Evolutionary conservation across 257 asterid genomes (phyloP), one percentile per base, ranked within the genome.

Genomic region (Verbascum thapsus): DNA sequence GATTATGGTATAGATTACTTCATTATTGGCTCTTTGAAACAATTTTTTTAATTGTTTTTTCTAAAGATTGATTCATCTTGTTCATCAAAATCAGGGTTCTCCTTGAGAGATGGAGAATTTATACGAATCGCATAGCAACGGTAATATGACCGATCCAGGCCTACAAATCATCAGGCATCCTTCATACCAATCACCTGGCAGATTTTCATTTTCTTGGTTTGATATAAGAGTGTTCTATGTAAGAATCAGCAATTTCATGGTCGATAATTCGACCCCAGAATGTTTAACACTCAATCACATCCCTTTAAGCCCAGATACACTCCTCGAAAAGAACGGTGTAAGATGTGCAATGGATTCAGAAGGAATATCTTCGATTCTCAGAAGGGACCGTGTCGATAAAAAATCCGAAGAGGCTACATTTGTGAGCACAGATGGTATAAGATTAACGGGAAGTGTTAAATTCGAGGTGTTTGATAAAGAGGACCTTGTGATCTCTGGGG

Each of bases 341-440:
- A 78, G 89, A 64, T 92, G 89, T 66, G 73, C 85, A 4, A 72
- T 76, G 10, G 71, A 77, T 35, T 81, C 88, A 0, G 84, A 85
- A 64, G 94, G 94, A n/a, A 73, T 74, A 13, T 76, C 91, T 15
- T 88, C 88, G 20, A n/a, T 76, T 71, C 95, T 88, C 58, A 71
- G 97, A 43, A 79, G 94, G 43, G 95, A 87, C 10, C 67, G 95
- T 10, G 81, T 82, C 17, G 98, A 88, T 73, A 85, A 78, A 84
- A 83, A 78, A 86, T 81, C 96, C 0, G 95, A 92, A 61, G 97
- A 92, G 75, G 94, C 91, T 12, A 92, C 95, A 11, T 92, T 85
- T 78, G 95, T 92, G 16, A 79, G 94, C 76, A 92, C 98, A 0
- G 85, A 85, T 61, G 70, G 94, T 71, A 56, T 88, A 58, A 82